Evolutionary conservation across 306 rosid species (phyloP).

Genomic region (Potentilla sterilis): DNA sequence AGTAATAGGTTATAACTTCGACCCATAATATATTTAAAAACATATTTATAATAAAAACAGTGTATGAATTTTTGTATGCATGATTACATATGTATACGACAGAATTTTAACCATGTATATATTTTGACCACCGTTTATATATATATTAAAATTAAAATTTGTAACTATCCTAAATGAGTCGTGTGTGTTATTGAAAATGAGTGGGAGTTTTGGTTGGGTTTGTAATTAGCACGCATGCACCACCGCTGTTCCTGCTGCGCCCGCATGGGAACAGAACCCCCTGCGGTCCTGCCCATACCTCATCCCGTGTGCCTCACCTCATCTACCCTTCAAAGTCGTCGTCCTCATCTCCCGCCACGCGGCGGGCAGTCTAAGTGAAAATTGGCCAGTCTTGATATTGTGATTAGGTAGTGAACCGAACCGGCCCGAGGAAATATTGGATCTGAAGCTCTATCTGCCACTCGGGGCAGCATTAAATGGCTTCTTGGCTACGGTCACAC

Average conservation of each 20-base stretch:
- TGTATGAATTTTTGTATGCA: too few relatives aligned
- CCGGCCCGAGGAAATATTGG: constrained; percentile 28
- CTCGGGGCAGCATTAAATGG: constrained; percentile 29
- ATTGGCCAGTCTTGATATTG: neutral
- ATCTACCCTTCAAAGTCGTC: constrained; percentile 12
- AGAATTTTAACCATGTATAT: too few relatives aligned
- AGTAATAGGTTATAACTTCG: too few relatives aligned
- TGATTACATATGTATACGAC: too few relatives aligned
- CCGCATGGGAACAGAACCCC: constrained; percentile 33
- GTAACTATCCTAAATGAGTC: too few relatives aligned
- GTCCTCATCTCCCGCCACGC: constrained; percentile 11
- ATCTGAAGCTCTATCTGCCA: constrained; percentile 25
- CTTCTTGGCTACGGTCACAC: constrained; percentile 27
- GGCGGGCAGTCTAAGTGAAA: constrained; percentile 21
- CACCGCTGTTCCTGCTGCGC: neutral
- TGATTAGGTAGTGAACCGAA: neutral
- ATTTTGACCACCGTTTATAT: too few relatives aligned
- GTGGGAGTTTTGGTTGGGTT: neutral
- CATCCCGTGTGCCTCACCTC: neutral
- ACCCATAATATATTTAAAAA: too few relatives aligned
- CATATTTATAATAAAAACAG: too few relatives aligned
- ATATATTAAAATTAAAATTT: too few relatives aligned
- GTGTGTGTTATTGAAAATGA: too few relatives aligned
- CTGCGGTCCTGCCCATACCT: neutral
- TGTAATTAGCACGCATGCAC: neutral